Percentiles rank a stretch among this genome's conserved stretches.
Evolutionary conservation across 2,329 filamentous ascomycete genomes (phyloP).

Genomic region (Fusarium marasasianum): DNA sequence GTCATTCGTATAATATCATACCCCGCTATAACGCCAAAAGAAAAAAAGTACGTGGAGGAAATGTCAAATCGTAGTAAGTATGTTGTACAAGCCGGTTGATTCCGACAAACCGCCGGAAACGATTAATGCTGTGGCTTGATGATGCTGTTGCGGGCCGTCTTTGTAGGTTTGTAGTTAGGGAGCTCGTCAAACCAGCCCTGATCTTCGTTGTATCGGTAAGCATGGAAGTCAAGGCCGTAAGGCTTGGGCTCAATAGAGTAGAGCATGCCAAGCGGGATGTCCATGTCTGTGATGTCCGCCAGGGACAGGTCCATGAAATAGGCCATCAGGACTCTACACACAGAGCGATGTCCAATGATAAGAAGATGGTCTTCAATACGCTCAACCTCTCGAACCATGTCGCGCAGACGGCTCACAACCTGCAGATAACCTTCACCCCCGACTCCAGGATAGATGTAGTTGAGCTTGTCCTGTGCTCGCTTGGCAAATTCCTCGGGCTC

Average conservation of each 20-base stretch:
- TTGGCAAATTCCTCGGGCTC: conserved; percentile 84
- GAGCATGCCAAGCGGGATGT: conserved; percentile 91
- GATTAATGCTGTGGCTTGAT: conserved; percentile 26
- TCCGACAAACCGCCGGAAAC: neutral
- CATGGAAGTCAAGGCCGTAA: conserved; percentile 96
- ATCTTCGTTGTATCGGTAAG: conserved; percentile 86
- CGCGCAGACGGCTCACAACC: conserved; percentile 92
- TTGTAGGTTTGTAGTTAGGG: conserved; percentile 81
- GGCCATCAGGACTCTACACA: conserved; percentile 90
- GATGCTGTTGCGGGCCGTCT: conserved; percentile 50
- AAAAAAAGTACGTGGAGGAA: conserved; percentile 5
- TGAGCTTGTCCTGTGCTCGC: conserved; percentile 86
- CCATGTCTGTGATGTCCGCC: conserved; percentile 92
- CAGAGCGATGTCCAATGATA: conserved; percentile 90
- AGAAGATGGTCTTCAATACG: conserved; percentile 96
- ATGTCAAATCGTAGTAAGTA: conserved; percentile 5
- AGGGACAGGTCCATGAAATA: conserved; percentile 95
- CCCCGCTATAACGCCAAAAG: conserved; percentile 36
- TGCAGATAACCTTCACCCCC: conserved; percentile 97
- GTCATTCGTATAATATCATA: conserved; percentile 32
- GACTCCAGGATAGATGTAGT: conserved; percentile 95
- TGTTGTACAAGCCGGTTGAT: conserved; percentile 38
- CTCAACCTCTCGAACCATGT: conserved; percentile 97
- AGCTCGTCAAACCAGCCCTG: conserved; percentile 85
- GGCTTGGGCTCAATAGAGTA: conserved; percentile 97